Evolutionary conservation across 2,329 filamentous ascomycete species (phyloP).

Genomic region (Hypoxylon sp.): DNA sequence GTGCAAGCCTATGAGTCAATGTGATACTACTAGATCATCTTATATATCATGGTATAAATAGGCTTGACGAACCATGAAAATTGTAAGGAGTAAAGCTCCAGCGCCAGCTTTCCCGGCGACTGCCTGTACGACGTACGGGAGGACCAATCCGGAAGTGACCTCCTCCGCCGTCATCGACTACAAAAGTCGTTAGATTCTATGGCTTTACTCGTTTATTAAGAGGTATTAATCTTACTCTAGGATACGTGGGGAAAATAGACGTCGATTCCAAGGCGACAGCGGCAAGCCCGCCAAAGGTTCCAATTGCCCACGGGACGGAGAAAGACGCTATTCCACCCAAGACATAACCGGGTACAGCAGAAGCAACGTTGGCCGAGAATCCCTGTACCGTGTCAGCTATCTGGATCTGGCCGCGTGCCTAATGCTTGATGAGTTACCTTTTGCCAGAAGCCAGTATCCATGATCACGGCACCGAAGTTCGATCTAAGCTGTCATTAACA

Average conservation of each 20-base stretch:
- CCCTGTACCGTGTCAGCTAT: conserved; percentile 58
- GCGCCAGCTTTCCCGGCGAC: conserved; percentile 79
- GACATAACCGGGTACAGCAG: conserved; percentile 66
- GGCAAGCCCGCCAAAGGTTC: conserved; percentile 65
- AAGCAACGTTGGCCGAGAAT: conserved; percentile 61
- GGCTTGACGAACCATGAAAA: conserved; percentile 74
- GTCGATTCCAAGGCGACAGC: conserved; percentile 61
- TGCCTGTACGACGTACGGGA: conserved; percentile 78
- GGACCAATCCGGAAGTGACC: conserved; percentile 76
- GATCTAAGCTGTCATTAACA: conserved; percentile 3
- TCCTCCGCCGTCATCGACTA: conserved; percentile 69
- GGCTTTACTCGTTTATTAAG: not conserved
- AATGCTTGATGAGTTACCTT: conserved; percentile 8
- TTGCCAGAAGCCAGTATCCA: conserved; percentile 66
- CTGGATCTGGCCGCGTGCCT: not conserved
- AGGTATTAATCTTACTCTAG: conserved; percentile 55
- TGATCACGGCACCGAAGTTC: conserved; percentile 68
- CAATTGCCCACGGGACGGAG: conserved; percentile 67
- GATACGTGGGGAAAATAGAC: conserved; percentile 68
- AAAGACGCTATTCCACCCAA: conserved; percentile 69
- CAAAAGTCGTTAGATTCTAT: not conserved
- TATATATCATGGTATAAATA: not conserved
- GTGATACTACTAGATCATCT: not conserved
- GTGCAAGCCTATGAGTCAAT: conserved; percentile 63
- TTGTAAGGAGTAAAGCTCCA: conserved; percentile 75